These are phyloP conservation scores for Solanum raphanifolium DNA, from an alignment of 257 asterid species.

Conservation along the genomic window DNA sequence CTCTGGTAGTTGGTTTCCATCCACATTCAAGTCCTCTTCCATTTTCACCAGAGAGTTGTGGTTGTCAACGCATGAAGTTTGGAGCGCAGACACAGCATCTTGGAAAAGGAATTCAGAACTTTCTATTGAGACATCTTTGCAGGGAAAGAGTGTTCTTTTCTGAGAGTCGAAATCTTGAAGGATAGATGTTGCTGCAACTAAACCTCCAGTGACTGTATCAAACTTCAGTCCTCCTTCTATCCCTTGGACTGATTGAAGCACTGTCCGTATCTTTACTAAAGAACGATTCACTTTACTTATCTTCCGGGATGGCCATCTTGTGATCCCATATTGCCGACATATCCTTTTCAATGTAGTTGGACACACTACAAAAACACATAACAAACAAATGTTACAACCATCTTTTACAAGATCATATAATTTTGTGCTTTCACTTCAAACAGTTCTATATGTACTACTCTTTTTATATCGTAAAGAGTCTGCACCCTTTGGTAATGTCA, in stretches of 20 bases:
- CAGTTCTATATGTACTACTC: background rate
- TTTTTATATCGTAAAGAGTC: background rate
- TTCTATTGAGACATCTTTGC: conserved; percentile 3
- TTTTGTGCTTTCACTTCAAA: background rate
- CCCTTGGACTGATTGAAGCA: conserved; percentile 78
- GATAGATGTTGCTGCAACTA: conserved; percentile 36
- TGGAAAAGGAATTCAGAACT: conserved; percentile 12
- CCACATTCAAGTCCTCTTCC: conserved; percentile 37
- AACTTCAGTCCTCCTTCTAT: conserved; percentile 65
- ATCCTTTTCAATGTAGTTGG: conserved; percentile 88
- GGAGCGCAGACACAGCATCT: conserved; percentile 7
- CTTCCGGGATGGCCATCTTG: conserved; percentile 92
- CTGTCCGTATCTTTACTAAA: conserved; percentile 55
- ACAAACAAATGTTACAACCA: background rate
- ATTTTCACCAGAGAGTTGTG: conserved; percentile 31
- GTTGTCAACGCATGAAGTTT: conserved; percentile 18
- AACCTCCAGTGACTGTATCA: conserved; percentile 43
- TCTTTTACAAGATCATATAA: background rate
- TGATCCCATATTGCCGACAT: conserved; percentile 81
- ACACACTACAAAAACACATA: conserved; percentile 46
- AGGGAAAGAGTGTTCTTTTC: conserved; percentile 4
- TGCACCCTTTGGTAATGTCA: background rate
- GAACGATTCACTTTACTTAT: conserved; percentile 85
- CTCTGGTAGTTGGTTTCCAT: conserved; percentile 13
- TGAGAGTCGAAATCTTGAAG: conserved; percentile 26